A percentile compares a stretch with the other conserved stretches of the same genome.
Conservation (phyloP, 225 moss, liverwort and hornwort species). For the Polytrichum commune region DNA sequence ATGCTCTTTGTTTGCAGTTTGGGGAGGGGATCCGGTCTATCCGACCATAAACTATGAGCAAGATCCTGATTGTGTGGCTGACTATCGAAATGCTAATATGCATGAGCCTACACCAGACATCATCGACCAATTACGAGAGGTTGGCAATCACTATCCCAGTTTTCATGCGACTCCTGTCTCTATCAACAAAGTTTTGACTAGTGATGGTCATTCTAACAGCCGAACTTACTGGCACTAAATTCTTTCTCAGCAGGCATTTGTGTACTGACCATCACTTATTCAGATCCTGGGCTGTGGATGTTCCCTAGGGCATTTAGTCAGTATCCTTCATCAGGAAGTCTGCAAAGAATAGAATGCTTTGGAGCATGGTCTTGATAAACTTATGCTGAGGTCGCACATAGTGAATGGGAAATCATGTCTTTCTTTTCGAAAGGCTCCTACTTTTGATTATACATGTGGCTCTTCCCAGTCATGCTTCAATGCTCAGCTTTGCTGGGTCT, state of each 20-base stretch:
- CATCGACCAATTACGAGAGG: slow-evolving; percentile 73
- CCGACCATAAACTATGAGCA: slow-evolving; percentile 87
- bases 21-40: slow-evolving; percentile 99
- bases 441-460: too few species aligned
- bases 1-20: slow-evolving; percentile 56
- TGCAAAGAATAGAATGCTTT: too few species aligned
- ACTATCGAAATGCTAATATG: slow-evolving; percentile 86
- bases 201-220: neutral
- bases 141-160: slow-evolving; percentile 18
- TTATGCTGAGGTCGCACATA: too few species aligned
- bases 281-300: too few species aligned
- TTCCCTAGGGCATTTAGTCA: too few species aligned
- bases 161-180: too few species aligned
- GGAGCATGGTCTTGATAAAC: too few species aligned
- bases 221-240: neutral
- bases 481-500: neutral
- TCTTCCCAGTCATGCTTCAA: too few species aligned
- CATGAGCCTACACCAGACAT: slow-evolving; percentile 92
- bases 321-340: too few species aligned
- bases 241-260: neutral
- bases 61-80: slow-evolving; percentile 76
- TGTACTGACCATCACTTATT: too few species aligned
- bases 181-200: neutral
- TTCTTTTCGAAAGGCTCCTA: too few species aligned
- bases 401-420: too few species aligned